Conservation (phyloP, 305 asterid species). For the Solanum chacoense region DNA sequence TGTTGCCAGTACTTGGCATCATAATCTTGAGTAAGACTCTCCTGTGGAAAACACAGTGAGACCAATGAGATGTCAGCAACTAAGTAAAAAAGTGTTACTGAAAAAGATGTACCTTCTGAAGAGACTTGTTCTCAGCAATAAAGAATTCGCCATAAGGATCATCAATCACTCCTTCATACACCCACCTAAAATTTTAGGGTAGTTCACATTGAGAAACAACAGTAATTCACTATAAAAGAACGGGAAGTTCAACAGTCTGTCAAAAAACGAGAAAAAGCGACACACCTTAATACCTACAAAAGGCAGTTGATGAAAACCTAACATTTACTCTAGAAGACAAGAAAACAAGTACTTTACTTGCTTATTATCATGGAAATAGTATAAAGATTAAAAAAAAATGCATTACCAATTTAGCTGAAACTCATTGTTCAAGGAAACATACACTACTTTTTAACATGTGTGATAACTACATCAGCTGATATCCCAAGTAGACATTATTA, state of each 20-base stretch:
- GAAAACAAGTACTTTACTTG: neutral
- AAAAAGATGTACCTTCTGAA: conserved; percentile 52
- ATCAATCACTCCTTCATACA: conserved; percentile 92
- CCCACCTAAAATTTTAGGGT: conserved; percentile 60
- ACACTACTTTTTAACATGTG: neutral
- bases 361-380: neutral
- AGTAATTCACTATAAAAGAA: neutral
- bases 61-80: conserved; percentile 7
- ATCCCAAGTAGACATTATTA: neutral
- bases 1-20: conserved; percentile 96
- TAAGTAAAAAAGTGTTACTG: neutral
- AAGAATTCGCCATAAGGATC: conserved; percentile 96
- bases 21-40: conserved; percentile 93
- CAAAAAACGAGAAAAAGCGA: neutral
- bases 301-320: neutral
- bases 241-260: neutral
- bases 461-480: neutral
- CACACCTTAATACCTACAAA: neutral
- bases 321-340: neutral
- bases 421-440: neutral
- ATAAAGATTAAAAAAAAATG: neutral
- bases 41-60: conserved; percentile 38
- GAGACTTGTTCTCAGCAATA: conserved; percentile 93
- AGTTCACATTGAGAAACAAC: conserved; percentile 9
- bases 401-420: neutral